phyloP scores from a whole-genome alignment of 2,329 filamentous ascomycete genomes.

The Lachnellula cervina region DNA sequence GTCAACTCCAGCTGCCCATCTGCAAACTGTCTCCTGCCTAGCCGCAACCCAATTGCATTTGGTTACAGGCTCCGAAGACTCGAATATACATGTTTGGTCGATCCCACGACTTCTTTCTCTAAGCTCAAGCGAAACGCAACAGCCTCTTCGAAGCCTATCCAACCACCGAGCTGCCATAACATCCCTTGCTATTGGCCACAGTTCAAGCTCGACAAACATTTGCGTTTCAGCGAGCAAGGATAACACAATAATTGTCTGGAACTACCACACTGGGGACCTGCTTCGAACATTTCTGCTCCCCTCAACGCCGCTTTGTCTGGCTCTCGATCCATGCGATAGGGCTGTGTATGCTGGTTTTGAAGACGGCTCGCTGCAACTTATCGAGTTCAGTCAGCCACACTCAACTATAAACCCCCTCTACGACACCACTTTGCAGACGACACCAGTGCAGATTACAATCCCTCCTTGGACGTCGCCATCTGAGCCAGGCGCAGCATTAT shows the following conservation, averaged over 20 bases:
- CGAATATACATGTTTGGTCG: conserved; percentile 90
- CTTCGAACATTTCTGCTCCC: conserved; percentile 80
- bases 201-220: conserved; percentile 69
- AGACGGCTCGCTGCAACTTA: conserved; percentile 72
- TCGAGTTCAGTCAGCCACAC: conserved; percentile 64
- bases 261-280: conserved; percentile 72
- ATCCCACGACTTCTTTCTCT: conserved; percentile 66
- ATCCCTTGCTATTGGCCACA: conserved; percentile 57
- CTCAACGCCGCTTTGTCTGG: conserved; percentile 63
- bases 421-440: conserved; percentile 48
- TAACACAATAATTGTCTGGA: conserved; percentile 88
- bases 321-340: conserved; percentile 77
- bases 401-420: conserved; percentile 35
- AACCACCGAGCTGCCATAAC: conserved; percentile 73
- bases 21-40: conserved; percentile 75
- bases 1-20: conserved; percentile 70
- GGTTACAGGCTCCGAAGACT: conserved; percentile 76
- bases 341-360: conserved; percentile 77
- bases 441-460: conserved; percentile 49
- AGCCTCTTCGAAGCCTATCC: conserved; percentile 73
- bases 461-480: conserved; percentile 42
- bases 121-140: conserved; percentile 49
- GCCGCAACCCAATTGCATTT: conserved; percentile 67
- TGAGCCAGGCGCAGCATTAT: conserved; percentile 53
- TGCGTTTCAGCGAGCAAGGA: conserved; percentile 81